phyloP scores from a whole-genome alignment of 495 filamentous ascomycete species.

The Penicillium lividum region DNA sequence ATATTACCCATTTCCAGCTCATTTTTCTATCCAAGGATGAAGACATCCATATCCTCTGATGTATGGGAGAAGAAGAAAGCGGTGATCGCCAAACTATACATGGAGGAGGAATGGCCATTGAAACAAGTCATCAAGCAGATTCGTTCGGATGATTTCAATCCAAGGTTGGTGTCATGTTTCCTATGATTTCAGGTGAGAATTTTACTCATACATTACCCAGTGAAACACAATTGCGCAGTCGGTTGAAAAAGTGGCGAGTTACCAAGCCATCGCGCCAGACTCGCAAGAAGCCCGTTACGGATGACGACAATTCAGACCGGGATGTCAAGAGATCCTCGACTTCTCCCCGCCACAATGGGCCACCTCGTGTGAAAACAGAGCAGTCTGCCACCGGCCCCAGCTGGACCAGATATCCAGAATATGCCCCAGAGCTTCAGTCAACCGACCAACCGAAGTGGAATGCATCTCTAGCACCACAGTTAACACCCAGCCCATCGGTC shows the following conservation, averaged over 20 bases:
- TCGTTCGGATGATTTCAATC: constrained; percentile 49
- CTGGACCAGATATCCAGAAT: constrained; percentile 19
- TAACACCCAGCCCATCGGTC: constrained; percentile 31
- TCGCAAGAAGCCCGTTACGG: constrained; percentile 39
- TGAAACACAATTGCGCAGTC: constrained; percentile 50
- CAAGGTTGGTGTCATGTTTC: constrained; percentile 33
- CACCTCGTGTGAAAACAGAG: constrained; percentile 11
- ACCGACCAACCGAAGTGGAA: constrained; percentile 26
- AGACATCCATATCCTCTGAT: constrained; percentile 49
- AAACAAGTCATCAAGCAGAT: constrained; percentile 54
- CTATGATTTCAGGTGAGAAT: not conserved
- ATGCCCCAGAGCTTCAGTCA: constrained; percentile 19
- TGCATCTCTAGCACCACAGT: constrained; percentile 22
- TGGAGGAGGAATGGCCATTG: constrained; percentile 52
- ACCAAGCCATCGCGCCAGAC: constrained; percentile 51
- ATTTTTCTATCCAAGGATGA: constrained; percentile 33
- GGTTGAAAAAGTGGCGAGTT: constrained; percentile 52
- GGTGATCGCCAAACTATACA: constrained; percentile 49
- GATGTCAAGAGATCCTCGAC: constrained; percentile 27
- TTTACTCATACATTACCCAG: constrained; percentile 19
- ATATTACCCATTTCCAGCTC: not conserved
- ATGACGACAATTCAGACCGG: constrained; percentile 30
- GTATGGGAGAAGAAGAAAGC: constrained; percentile 54
- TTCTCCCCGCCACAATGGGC: constrained; percentile 22
- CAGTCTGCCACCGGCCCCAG: constrained; percentile 9